Base-by-base conservation (phyloP, 805 yeast genomes). In the Myxozyma neotropica region DNA sequence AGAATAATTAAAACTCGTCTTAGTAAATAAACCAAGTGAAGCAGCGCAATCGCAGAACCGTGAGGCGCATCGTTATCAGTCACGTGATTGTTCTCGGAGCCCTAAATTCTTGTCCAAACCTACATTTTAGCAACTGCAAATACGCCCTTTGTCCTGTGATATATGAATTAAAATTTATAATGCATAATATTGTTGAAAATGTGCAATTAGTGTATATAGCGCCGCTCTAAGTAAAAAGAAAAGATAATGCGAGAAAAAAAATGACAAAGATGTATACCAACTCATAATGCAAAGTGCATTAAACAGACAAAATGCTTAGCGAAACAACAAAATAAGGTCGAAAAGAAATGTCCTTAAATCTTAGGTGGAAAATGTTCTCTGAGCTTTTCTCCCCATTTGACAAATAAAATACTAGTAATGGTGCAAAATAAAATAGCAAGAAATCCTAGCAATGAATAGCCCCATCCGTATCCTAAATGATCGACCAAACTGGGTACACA, bases 391-490 rank as follows among this genome's bases (percentile, higher is more conserved):
- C 66, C 66, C 33, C 49, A 60, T 23, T 40, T 55, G 23, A 59
- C 58, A 44, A 62, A 59, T 26, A 59, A 24, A 29, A 62, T 1
- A 15, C 58, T 24, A 29, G 55, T 55, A 21, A 45, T 19, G 12
- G 66, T 60, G 15, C 63, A 58, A n/a, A 60, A 27, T 8, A 46
- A 36, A 6, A 62, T 29, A 3, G 60, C 63, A 1, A 62, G 21
- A 26, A 62, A 62, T 10, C 64, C 66, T 10, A 62, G 36, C 7
- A 62, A 8, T 5, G 62, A 52, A 27, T 62, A 62, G 3, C 64
- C 66, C 66, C 66, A 62, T n/a, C 64, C 66, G 26, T 55, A 62
- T 4, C 27, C 66, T 4, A 62, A 46, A 1, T 31, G 8, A 4
- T 17, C 53, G 10, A 62, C 40, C n/a, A 62, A 33, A 17, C n/a